phyloP scores from a whole-genome alignment of 371 early-diverging fungal species.

The Haplosporangium sp. region DNA sequence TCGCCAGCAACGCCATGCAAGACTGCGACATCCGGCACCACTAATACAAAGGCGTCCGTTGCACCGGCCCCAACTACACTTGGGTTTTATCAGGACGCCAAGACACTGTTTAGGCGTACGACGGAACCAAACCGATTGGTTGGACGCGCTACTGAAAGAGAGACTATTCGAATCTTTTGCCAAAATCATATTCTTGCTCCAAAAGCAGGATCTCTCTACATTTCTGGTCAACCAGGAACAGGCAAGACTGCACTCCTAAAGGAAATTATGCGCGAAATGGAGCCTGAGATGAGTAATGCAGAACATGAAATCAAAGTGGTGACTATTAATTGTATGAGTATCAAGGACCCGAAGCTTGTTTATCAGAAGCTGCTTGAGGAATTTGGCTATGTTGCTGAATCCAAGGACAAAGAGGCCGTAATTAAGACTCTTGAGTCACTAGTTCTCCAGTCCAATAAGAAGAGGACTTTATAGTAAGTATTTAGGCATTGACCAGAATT shows the following conservation, averaged over 20 bases:
- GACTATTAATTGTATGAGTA: slow-evolving; percentile 89
- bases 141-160: slow-evolving; percentile 80
- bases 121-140: slow-evolving; percentile 75
- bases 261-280: slow-evolving; percentile 65
- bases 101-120: slow-evolving; percentile 72
- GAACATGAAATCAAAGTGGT: slow-evolving; percentile 62
- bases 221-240: slow-evolving; percentile 94
- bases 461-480: slow-evolving; percentile 60
- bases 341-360: slow-evolving; percentile 77
- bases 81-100: slow-evolving; percentile 61
- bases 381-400: slow-evolving; percentile 44
- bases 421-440: slow-evolving; percentile 57
- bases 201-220: slow-evolving; percentile 75
- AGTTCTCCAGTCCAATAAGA: slow-evolving; percentile 46
- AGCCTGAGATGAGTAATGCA: slow-evolving; percentile 34
- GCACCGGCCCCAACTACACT: not conserved
- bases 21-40: not conserved
- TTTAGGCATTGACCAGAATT: not conserved
- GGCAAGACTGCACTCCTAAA: slow-evolving; percentile 93
- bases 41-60: not conserved
- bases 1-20: not conserved
- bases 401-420: slow-evolving; percentile 40
- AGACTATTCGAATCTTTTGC: slow-evolving; percentile 68
- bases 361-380: slow-evolving; percentile 73
- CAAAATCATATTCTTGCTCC: slow-evolving; percentile 56